Evolutionary conservation across 768 basidiomycete genomes (phyloP).

Genomic region (Pleurotus citrinopileatus): DNA sequence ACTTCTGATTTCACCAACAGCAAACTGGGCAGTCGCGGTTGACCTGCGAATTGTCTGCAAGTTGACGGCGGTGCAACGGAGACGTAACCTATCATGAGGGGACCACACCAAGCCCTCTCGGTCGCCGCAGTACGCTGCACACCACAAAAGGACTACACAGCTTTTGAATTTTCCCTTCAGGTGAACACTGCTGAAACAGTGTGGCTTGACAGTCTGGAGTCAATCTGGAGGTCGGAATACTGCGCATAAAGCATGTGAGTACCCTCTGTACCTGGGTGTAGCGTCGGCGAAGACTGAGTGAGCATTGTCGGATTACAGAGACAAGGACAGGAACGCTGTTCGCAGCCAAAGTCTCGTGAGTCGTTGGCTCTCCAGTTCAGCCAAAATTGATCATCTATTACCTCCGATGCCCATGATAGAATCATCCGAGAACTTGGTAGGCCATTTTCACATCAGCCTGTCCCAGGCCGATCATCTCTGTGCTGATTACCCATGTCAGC

Average conservation of each 20-base stretch:
- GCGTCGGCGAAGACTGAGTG: background rate
- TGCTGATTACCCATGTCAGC: background rate
- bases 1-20: too few relatives aligned
- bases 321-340: too few relatives aligned
- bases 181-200: background rate
- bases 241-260: background rate
- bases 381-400: background rate
- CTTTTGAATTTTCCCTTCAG: background rate
- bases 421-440: background rate
- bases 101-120: too few relatives aligned
- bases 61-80: too few relatives aligned
- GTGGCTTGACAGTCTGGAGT: background rate
- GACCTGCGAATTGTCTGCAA: too few relatives aligned
- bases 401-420: background rate
- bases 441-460: background rate
- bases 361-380: too few relatives aligned
- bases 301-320: background rate
- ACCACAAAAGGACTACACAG: too few relatives aligned
- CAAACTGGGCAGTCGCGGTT: too few relatives aligned
- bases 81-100: too few relatives aligned
- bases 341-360: too few relatives aligned
- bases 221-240: background rate
- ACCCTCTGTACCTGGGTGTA: background rate
- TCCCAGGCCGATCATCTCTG: background rate
- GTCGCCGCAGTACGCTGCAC: too few relatives aligned